These are phyloP conservation scores for Hydrangea macrophylla DNA, from an alignment of 148 eudicot species.

Conservation along the genomic window DNA sequence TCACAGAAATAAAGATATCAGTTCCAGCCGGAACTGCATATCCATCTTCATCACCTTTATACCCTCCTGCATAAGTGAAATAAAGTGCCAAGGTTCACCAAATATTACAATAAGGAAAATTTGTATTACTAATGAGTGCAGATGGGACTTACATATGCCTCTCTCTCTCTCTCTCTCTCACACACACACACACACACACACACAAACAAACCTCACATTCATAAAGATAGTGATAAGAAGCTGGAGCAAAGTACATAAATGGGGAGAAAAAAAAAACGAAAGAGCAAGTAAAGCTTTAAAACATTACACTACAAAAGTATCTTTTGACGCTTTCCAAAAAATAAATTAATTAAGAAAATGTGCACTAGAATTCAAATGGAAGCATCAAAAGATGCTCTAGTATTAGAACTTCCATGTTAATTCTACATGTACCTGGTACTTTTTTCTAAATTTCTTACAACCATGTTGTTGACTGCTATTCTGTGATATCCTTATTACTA, in stretches of 20 bases:
- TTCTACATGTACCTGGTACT: not conserved
- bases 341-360: not conserved
- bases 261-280: too few relatives aligned
- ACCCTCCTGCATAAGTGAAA: conserved; percentile 63
- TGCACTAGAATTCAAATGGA: too few relatives aligned
- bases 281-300: not conserved
- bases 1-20: conserved; percentile 86
- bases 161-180: not conserved
- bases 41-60: conserved; percentile 70
- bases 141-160: too few relatives aligned
- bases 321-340: not conserved
- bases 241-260: too few relatives aligned
- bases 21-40: conserved; percentile 83
- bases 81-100: conserved; percentile 9
- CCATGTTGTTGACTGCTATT: not conserved
- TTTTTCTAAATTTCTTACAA: too few relatives aligned
- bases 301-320: not conserved
- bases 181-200: not conserved
- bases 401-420: not conserved
- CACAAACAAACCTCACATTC: too few relatives aligned
- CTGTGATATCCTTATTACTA: not conserved
- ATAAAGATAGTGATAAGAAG: too few relatives aligned
- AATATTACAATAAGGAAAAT: not conserved
- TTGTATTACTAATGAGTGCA: too few relatives aligned
- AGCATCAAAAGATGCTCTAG: not conserved